Conservation (phyloP, 805 yeast genomes). For the Cyberlindnera mycetangii region DNA sequence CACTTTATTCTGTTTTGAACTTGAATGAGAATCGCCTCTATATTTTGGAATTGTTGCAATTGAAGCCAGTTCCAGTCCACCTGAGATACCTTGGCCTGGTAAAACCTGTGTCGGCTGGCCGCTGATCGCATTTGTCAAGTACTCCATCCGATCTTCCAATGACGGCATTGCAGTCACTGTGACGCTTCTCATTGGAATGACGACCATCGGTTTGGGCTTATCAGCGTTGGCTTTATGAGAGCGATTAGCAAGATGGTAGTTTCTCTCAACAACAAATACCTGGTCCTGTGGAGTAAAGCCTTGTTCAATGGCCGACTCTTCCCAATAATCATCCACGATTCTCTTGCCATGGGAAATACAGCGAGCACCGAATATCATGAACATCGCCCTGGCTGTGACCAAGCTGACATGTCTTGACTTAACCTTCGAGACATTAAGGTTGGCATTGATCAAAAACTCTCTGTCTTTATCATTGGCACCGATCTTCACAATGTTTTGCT, state of each 20-base stretch:
- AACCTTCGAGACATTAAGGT: constrained; percentile 23
- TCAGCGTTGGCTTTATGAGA: constrained; percentile 11
- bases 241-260: constrained; percentile 9
- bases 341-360: constrained; percentile 45
- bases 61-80: constrained; percentile 27
- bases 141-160: constrained; percentile 27
- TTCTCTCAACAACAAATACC: constrained; percentile 33
- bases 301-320: constrained; percentile 38
- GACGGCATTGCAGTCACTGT: constrained; percentile 21
- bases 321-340: constrained; percentile 57
- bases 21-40: constrained; percentile 12
- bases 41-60: constrained; percentile 26
- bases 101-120: constrained; percentile 25
- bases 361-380: constrained; percentile 49
- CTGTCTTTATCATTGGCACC: constrained; percentile 36
- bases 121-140: constrained; percentile 16
- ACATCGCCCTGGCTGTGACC: constrained; percentile 43
- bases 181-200: background rate
- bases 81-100: constrained; percentile 31
- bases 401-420: constrained; percentile 21
- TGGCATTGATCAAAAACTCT: constrained; percentile 33
- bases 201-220: background rate
- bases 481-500: constrained; percentile 37
- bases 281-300: constrained; percentile 44
- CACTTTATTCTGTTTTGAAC: constrained; percentile 13